Percentiles rank a stretch among this genome's conserved stretches.
Evolutionary conservation across 2,329 filamentous ascomycete genomes (phyloP).

Genomic region (Aspergillus vadensis): DNA sequence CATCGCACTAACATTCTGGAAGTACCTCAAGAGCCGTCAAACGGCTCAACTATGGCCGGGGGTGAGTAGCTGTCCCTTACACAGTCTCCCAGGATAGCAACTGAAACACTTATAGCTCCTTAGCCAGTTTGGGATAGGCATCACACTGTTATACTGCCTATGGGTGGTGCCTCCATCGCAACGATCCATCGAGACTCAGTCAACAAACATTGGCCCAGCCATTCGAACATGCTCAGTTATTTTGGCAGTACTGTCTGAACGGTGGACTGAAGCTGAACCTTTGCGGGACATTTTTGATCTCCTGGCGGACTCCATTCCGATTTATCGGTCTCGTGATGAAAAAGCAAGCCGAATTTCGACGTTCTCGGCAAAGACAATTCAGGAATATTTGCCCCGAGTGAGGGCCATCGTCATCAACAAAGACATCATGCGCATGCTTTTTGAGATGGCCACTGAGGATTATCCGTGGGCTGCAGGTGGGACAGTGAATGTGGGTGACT

Average conservation of each 20-base stretch:
- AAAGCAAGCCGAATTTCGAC: background rate
- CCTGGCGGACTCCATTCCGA: background rate
- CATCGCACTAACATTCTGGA: slow-evolving; percentile 1
- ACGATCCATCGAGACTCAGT: background rate
- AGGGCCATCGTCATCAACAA: slow-evolving; percentile 1
- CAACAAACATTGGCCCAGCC: background rate
- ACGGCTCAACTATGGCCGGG: slow-evolving; percentile 7
- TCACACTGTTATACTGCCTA: slow-evolving; percentile 1
- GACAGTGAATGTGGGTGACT: background rate
- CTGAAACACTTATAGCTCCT: background rate
- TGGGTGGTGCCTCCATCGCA: background rate
- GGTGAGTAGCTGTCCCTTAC: background rate
- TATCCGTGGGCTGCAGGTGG: background rate
- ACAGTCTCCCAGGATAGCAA: background rate
- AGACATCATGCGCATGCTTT: slow-evolving; percentile 5
- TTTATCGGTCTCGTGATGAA: background rate
- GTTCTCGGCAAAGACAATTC: background rate
- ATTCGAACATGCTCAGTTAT: slow-evolving; percentile 1
- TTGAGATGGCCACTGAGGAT: slow-evolving; percentile 1
- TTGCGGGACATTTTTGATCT: slow-evolving; percentile 1
- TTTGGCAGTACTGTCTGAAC: background rate
- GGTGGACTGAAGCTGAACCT: background rate
- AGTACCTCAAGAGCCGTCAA: slow-evolving; percentile 4
- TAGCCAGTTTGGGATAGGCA: slow-evolving; percentile 2
- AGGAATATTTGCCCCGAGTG: background rate